Conservation (phyloP, 2,329 filamentous ascomycete genomes). For the Beauveria pseudobassiana region DNA sequence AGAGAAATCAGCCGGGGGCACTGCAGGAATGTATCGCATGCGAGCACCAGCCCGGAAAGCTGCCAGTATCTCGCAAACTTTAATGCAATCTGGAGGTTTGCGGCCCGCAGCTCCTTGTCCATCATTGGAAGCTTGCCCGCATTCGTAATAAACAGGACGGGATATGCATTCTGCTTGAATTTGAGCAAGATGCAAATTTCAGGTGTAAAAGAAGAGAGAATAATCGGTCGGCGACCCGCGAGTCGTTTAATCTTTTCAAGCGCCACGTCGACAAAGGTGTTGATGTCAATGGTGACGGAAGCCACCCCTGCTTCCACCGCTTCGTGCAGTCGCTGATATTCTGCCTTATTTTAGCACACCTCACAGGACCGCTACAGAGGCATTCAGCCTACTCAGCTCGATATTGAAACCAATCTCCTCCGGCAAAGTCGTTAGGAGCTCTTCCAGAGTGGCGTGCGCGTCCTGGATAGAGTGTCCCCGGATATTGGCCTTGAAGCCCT, state of each 20-base stretch:
- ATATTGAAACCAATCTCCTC: conserved; percentile 30
- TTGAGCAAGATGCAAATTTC: conserved; percentile 27
- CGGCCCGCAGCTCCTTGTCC: conserved; percentile 27
- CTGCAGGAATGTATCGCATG: conserved; percentile 27
- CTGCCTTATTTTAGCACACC: conserved; percentile 15
- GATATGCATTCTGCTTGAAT: conserved; percentile 24
- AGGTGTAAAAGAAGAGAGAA: conserved; percentile 29
- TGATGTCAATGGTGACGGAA: conserved; percentile 29
- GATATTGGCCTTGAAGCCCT: conserved; percentile 33
- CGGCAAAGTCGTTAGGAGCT: conserved; percentile 28
- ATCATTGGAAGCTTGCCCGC: conserved; percentile 20
- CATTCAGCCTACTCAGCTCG: conserved; percentile 27
- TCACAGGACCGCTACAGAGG: background rate
- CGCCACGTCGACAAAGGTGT: conserved; percentile 30
- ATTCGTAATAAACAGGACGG: conserved; percentile 27
- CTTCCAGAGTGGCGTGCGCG: conserved; percentile 29
- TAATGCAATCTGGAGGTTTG: conserved; percentile 29
- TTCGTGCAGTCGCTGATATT: conserved; percentile 34
- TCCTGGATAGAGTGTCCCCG: conserved; percentile 31
- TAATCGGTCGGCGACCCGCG: conserved; percentile 22
- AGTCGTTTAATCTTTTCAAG: conserved; percentile 23
- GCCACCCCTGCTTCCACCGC: conserved; percentile 25
- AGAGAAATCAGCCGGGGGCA: conserved; percentile 28
- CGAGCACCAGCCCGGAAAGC: conserved; percentile 28
- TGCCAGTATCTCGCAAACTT: conserved; percentile 31